Evolutionary conservation across 1,284 basidiomycete genomes (phyloP), one percentile per base, ranked within the genome.

Genomic region (Ceratobasidium sp.): DNA sequence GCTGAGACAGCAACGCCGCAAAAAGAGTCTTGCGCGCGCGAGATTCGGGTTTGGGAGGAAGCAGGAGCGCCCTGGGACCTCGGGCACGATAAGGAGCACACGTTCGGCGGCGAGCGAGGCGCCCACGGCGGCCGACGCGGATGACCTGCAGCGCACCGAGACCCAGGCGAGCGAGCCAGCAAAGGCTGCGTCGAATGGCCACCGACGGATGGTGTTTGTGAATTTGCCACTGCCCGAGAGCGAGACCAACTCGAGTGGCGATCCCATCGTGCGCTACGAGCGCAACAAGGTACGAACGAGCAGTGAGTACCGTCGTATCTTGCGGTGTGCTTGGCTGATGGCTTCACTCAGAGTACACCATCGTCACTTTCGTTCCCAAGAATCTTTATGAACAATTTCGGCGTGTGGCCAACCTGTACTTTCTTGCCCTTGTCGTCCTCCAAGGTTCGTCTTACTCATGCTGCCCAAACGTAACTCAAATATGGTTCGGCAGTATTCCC

Each of bases 221-320:
- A 96, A 97, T 80, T 81, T 84, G 53, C 87, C 89, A 1, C 83
- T 92, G 24, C 85, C 90, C 5, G 84, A 87, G 22, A 84, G 85
- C 75, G 91, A 96, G 81, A 80, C 91, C 34, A 89, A 91, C 80
- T 82, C 85, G 24, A 81, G 89, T 69, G 93, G 95, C 39, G 93
- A 98, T 77, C 95, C 95, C 0, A 82, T 88, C 59, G 88, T 84
- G 46, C 87, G 87, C 34, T 98, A 96, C 83, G 88, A 89, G 41
- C 86, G 96, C 78, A 98, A 98, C 83, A 98, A 98, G 87, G 95
- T 98, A 75, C 87, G 93, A 79, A 98, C 96, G 56, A 93, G 92
- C 78, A 97, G 92, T 94, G 82, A 83, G 92, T 90, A 46, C n/a
- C 29, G 43, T 53, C 46, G 56, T 49, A 27, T 75, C 16, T 27